Percentiles rank a stretch among this genome's conserved stretches.
These are phyloP conservation scores for Adansonia digitata DNA, from an alignment of 345 rosid genomes.

Conservation along the genomic window DNA sequence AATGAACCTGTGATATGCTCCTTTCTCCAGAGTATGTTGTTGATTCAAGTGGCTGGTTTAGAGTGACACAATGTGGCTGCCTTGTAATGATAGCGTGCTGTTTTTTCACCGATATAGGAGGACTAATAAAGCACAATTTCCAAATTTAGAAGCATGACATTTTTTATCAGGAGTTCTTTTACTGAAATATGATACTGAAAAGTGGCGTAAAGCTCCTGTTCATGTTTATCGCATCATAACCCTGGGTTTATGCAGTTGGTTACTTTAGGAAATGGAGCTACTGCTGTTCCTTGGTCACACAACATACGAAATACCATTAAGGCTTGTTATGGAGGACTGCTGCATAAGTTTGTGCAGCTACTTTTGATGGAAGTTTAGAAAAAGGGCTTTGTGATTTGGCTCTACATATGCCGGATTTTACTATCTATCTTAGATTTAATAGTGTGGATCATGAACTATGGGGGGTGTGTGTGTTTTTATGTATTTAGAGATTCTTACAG, in stretches of 20 bases:
- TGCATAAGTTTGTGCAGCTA: not conserved
- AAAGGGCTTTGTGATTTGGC: not conserved
- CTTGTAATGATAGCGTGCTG: not conserved
- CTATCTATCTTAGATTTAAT: not conserved
- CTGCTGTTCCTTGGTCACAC: not conserved
- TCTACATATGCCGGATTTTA: not conserved
- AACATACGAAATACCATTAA: not conserved
- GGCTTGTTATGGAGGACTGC: not conserved
- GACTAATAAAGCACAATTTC: not conserved
- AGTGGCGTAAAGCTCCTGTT: not conserved
- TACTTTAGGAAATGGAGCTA: not conserved
- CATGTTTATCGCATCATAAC: not conserved
- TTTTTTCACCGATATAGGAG: not conserved
- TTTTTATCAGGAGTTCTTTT: not conserved
- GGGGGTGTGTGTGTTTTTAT: too few species aligned
- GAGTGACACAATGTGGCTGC: not conserved
- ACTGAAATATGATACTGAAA: not conserved
- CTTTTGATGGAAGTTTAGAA: not conserved
- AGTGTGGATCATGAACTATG: not conserved
- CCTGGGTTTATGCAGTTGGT: not conserved
- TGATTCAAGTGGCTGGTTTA: not conserved
- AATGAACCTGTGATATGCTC: not conserved
- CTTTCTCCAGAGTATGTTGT: not conserved
- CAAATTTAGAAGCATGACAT: not conserved
- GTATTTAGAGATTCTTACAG: too few species aligned